These are phyloP conservation scores for Xylaria flabelliformis DNA, from an alignment of 495 filamentous ascomycete genomes.

Conservation along the genomic window DNA sequence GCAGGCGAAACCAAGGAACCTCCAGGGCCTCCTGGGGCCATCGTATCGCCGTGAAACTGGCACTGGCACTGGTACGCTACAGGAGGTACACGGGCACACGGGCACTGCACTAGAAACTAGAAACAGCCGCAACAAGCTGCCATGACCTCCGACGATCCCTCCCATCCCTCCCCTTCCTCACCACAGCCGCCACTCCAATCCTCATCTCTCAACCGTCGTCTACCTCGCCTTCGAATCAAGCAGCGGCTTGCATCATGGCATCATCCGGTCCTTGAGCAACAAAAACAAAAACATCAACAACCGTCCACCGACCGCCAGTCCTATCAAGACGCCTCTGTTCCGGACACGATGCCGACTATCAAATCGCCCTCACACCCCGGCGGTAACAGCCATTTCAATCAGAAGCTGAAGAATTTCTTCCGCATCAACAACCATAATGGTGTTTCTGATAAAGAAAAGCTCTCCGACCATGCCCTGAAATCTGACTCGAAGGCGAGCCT, in stretches of 20 bases:
- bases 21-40: neutral
- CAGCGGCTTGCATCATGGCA: slow-evolving; percentile 44
- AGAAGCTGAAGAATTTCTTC: slow-evolving; percentile 97
- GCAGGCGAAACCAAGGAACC: neutral
- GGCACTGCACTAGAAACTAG: neutral
- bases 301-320: slow-evolving; percentile 12
- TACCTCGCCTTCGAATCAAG: slow-evolving; percentile 38
- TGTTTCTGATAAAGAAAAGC: slow-evolving; percentile 49
- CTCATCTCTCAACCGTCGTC: slow-evolving; percentile 33
- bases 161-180: slow-evolving; percentile 27
- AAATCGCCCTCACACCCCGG: slow-evolving; percentile 45
- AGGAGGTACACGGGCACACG: neutral
- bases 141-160: slow-evolving; percentile 30
- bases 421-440: slow-evolving; percentile 77
- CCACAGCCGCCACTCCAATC: slow-evolving; percentile 32
- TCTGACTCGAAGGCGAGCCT: slow-evolving; percentile 68
- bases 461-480: slow-evolving; percentile 48
- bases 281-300: slow-evolving; percentile 1
- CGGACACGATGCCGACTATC: slow-evolving; percentile 38
- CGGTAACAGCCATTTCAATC: slow-evolving; percentile 71
- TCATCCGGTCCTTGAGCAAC: slow-evolving; percentile 39
- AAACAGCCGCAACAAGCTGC: slow-evolving; percentile 26
- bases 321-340: neutral
- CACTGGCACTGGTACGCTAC: neutral
- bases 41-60: slow-evolving; percentile 10